phyloP scores from a whole-genome alignment of 2,329 filamentous ascomycete genomes.

The Gaeumannomyces tritici region DNA sequence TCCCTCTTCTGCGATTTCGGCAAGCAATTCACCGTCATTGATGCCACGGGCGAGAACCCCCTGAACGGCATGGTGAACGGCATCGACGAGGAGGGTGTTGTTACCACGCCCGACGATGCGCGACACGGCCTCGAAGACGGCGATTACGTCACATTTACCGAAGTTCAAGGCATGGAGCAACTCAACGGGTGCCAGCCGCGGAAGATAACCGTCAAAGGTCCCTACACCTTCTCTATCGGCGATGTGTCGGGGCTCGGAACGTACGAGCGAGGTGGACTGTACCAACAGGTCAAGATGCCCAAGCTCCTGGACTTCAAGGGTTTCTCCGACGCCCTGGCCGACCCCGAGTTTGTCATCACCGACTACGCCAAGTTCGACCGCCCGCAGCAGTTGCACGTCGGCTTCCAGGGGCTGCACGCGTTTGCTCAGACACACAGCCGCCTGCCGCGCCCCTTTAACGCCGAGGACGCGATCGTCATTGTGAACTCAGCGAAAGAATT shows the following conservation, averaged over 20 bases:
- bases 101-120: conserved; percentile 89
- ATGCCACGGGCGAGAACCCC: conserved; percentile 83
- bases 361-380: conserved; percentile 98
- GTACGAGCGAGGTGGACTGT: conserved; percentile 83
- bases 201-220: conserved; percentile 88
- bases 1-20: conserved; percentile 97
- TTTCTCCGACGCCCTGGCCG: conserved; percentile 67
- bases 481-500: conserved; percentile 67
- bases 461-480: conserved; percentile 72
- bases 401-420: conserved; percentile 83
- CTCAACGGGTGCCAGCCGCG: conserved; percentile 76
- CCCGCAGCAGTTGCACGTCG: conserved; percentile 82
- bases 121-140: conserved; percentile 93
- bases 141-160: conserved; percentile 90
- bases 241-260: conserved; percentile 80
- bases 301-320: conserved; percentile 85
- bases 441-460: conserved; percentile 74
- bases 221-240: conserved; percentile 95
- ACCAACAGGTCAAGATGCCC: conserved; percentile 97
- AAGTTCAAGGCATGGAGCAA: conserved; percentile 83
- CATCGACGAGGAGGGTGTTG: conserved; percentile 81
- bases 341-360: conserved; percentile 82
- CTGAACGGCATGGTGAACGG: conserved; percentile 80
- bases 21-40: conserved; percentile 81
- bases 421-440: conserved; percentile 69